These are phyloP conservation scores for Epicoccum nigrum DNA, from an alignment of 2,329 filamentous ascomycete genomes.

Conservation along the genomic window DNA sequence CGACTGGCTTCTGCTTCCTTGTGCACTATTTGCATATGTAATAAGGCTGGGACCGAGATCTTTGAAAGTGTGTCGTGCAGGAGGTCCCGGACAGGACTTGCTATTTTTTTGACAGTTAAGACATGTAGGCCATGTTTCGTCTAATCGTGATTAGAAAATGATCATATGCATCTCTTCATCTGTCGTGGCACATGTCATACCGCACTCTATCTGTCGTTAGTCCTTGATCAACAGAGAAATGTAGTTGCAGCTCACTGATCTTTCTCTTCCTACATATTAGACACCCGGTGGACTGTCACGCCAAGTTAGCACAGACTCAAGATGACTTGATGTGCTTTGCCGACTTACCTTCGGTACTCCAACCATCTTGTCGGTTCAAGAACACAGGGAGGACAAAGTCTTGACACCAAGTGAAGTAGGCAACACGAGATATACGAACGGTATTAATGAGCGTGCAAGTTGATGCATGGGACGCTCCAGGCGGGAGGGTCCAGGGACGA, in stretches of 20 bases:
- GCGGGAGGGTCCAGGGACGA: constrained; percentile 2
- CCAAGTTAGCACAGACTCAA: background rate
- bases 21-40: background rate
- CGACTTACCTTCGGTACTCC: constrained; percentile 41
- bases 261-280: constrained; percentile 41
- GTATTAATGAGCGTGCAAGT: background rate
- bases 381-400: background rate
- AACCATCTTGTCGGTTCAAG: constrained; percentile 30
- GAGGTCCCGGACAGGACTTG: constrained; percentile 43
- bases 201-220: constrained; percentile 28
- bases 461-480: background rate
- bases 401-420: background rate
- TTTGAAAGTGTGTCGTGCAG: constrained; percentile 42
- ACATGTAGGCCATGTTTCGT: constrained; percentile 45
- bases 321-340: background rate
- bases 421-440: background rate
- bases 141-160: constrained; percentile 29
- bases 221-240: background rate
- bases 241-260: constrained; percentile 34
- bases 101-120: constrained; percentile 44
- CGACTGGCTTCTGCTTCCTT: background rate
- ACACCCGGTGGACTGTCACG: constrained; percentile 33
- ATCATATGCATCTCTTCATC: background rate
- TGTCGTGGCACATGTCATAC: constrained; percentile 15
- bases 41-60: constrained; percentile 32